These are phyloP conservation scores for Globisporangium alternatum DNA, from an alignment of 352 stramenopile genomes.

Conservation along the genomic window DNA sequence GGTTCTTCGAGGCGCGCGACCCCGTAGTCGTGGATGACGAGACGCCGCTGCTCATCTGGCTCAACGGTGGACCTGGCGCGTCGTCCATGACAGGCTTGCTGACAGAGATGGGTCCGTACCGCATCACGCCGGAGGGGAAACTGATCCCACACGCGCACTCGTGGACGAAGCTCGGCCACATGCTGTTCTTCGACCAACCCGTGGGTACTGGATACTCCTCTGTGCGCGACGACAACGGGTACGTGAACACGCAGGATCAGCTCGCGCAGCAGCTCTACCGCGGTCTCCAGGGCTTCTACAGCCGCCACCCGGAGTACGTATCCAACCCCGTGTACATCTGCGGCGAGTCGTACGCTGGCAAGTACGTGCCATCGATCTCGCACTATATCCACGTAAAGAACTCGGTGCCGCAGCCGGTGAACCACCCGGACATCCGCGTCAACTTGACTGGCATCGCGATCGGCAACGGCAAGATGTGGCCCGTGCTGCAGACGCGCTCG, in stretches of 20 bases:
- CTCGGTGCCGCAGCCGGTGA: slow-evolving; percentile 13
- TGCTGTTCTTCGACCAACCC: slow-evolving; percentile 85
- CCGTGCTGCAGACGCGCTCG: slow-evolving; percentile 73
- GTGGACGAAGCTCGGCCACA: slow-evolving; percentile 76
- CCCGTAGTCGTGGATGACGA: slow-evolving; percentile 34
- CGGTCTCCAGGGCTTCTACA: slow-evolving; percentile 90
- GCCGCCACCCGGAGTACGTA: slow-evolving; percentile 83
- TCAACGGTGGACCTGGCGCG: slow-evolving; percentile 72
- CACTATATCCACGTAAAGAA: slow-evolving; percentile 92
- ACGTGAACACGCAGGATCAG: slow-evolving; percentile 68
- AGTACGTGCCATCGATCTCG: slow-evolving; percentile 95
- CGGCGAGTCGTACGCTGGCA: slow-evolving; percentile 95
- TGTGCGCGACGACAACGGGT: slow-evolving; percentile 65
- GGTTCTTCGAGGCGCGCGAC: slow-evolving; percentile 79
- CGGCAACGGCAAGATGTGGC: slow-evolving; percentile 88
- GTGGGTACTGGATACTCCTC: slow-evolving; percentile 78
- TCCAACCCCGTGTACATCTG: slow-evolving; percentile 59
- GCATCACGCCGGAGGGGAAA: slow-evolving; percentile 58
- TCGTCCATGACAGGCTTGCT: slow-evolving; percentile 82
- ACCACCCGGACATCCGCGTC: slow-evolving; percentile 40
- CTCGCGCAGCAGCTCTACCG: slow-evolving; percentile 88
- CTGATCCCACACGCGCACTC: slow-evolving; percentile 65
- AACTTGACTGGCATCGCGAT: slow-evolving; percentile 89
- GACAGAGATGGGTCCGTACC: slow-evolving; percentile 79
- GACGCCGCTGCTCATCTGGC: slow-evolving; percentile 75